A percentile compares a stretch with the other conserved stretches of the same genome.
Evolutionary conservation across 2,329 filamentous ascomycete genomes (phyloP).

Genomic region (Diaporthe destruens): DNA sequence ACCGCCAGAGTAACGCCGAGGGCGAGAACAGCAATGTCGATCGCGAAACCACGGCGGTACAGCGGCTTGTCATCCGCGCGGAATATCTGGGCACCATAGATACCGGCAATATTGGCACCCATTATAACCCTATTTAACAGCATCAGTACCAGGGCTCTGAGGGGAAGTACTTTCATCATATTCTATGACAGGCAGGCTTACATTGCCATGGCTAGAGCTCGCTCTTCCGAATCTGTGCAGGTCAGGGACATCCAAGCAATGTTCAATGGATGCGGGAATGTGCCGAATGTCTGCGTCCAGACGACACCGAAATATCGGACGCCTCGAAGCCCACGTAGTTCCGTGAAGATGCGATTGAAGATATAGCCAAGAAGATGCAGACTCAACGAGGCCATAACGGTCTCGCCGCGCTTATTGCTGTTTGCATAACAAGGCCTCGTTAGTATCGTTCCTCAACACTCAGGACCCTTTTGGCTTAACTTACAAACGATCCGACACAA

Average conservation of each 20-base stretch:
- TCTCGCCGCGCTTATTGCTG: constrained; percentile 63
- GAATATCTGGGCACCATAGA: constrained; percentile 73
- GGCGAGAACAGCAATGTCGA: constrained; percentile 58
- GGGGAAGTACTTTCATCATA: neutral
- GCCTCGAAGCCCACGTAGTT: constrained; percentile 53
- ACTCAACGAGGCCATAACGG: constrained; percentile 62
- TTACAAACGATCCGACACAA: constrained; percentile 64
- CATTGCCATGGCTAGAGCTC: constrained; percentile 71
- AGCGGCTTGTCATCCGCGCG: constrained; percentile 62
- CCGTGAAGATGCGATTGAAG: constrained; percentile 66
- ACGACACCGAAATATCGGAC: constrained; percentile 67
- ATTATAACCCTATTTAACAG: constrained; percentile 63
- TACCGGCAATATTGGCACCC: constrained; percentile 72
- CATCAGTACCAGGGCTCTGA: neutral
- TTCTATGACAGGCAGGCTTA: constrained; percentile 43
- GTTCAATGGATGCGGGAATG: constrained; percentile 68
- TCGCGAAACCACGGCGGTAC: constrained; percentile 64
- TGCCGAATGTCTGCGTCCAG: constrained; percentile 67
- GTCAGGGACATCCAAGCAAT: constrained; percentile 71
- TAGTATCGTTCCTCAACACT: neutral
- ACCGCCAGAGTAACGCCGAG: constrained; percentile 57
- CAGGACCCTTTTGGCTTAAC: constrained; percentile 43
- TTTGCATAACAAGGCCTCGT: neutral
- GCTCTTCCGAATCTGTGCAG: constrained; percentile 68
- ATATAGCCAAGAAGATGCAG: constrained; percentile 64